Base-by-base conservation (phyloP, 768 basidiomycete genomes). In the Xerocomus brunneocitrinus region DNA sequence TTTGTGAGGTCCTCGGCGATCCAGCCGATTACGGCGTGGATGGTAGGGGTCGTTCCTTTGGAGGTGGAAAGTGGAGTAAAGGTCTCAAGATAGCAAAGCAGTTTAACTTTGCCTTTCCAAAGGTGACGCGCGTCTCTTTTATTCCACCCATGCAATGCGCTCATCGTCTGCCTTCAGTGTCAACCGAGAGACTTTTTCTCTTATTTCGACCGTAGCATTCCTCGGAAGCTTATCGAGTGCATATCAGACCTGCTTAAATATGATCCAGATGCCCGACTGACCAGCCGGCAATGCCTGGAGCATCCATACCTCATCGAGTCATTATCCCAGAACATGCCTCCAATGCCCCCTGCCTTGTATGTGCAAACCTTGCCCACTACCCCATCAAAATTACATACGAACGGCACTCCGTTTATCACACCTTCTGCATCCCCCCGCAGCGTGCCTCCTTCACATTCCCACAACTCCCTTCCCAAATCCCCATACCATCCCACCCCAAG, bases 1-100 rank as follows among this genome's bases (percentile, higher is more conserved):
- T 98, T 55, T 91, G 89, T 60, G 89, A 95, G 57, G 76, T 95
- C n/a, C 79, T 98, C 34, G 97, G 97, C 22, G 92, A 98, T 69
- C 95, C 95, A 27, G 79, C 79, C 47, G 86, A 87, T 38, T 93
- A 98, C 69, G 92, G 92, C 30, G 54, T 77, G 3, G 93, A 97
- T 66, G 70, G 74, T 30, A 76, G 85, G 54, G 84, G 86, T 10
- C 80, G 79, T 66, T 70, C 77, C 3, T 64, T 87, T 2, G 97
- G 97, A 9, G 97, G 97, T 7, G 97, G 95, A 7, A 76, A 80
- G 52, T 99, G 97, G 97, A 71, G 73, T 27, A 79, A 77, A 56
- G 97, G 95, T 10, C 78, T 94, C 62, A 85, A 85, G 70, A 85
- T 98, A 81, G 95, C 94, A 13, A 83, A 84, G 66, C 78, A 78